Conservation (phyloP, 108 stramenopile genomes). For the Fistulifera pelliculosa region DNA sequence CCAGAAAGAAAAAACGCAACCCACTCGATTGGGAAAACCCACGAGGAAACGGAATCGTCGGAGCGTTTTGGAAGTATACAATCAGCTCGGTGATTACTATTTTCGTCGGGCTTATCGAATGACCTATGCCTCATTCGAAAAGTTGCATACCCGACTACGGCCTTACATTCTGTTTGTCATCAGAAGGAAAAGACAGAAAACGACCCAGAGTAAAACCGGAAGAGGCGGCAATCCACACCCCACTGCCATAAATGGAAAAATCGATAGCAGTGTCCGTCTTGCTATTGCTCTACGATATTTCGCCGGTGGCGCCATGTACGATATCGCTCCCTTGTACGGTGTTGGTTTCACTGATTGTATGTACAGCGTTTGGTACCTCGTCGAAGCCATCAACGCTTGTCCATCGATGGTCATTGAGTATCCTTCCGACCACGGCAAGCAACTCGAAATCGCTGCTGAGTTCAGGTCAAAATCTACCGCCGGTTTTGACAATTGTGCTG, state of each 20-base stretch:
- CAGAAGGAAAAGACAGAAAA: too few relatives aligned
- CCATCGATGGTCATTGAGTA: slow-evolving; percentile 10
- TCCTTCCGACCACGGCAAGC: slow-evolving; percentile 12
- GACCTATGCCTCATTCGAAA: slow-evolving; percentile 7
- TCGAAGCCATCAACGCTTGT: slow-evolving; percentile 10
- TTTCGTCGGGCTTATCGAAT: slow-evolving; percentile 12
- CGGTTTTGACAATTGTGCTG: slow-evolving; percentile 20
- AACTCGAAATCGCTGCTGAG: slow-evolving; percentile 16
- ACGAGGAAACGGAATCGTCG: too few relatives aligned
- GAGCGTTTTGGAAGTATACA: neutral
- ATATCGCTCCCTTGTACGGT: slow-evolving; percentile 9
- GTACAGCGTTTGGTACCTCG: slow-evolving; percentile 9
- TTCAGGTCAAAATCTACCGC: slow-evolving; percentile 14
- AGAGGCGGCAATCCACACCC: too few relatives aligned
- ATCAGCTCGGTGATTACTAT: slow-evolving; percentile 10
- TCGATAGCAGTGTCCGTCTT: slow-evolving; percentile 6
- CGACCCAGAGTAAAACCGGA: neutral
- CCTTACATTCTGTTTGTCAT: neutral
- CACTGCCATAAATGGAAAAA: slow-evolving; percentile 11
- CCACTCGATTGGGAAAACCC: too few relatives aligned
- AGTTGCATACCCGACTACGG: neutral
- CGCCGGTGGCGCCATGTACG: slow-evolving; percentile 14
- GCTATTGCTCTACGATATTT: slow-evolving; percentile 13
- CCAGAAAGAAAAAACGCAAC: too few relatives aligned
- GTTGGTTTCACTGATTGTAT: slow-evolving; percentile 4